Evolutionary conservation across 257 asterid species (phyloP).

Genomic region (Orobanche coerulescens): DNA sequence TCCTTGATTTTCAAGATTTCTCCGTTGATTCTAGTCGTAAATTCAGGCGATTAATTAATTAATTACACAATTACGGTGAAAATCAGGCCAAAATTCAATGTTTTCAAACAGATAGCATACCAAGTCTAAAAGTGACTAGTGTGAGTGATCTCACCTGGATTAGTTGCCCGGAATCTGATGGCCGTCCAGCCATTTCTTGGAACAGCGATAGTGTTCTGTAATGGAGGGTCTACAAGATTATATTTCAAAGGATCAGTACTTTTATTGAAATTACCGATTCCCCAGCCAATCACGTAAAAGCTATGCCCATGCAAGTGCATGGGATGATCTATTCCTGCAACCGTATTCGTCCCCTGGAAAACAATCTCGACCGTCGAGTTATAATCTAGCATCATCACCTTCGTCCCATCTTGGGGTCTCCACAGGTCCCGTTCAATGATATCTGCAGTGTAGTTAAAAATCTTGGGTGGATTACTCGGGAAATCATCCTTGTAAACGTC

Average conservation of each 20-base stretch:
- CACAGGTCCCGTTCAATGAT: slow-evolving; percentile 8
- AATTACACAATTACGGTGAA: not conserved
- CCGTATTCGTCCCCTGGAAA: slow-evolving; percentile 41
- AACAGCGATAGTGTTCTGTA: slow-evolving; percentile 30
- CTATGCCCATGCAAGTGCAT: slow-evolving; percentile 67
- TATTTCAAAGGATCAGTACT: slow-evolving; percentile 33
- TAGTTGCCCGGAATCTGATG: slow-evolving; percentile 29
- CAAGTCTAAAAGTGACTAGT: too few species aligned
- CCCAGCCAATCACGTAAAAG: slow-evolving; percentile 59
- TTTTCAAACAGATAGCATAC: not conserved
- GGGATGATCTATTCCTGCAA: slow-evolving; percentile 50
- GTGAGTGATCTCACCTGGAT: slow-evolving; percentile 28
- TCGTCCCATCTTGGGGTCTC: slow-evolving; percentile 20
- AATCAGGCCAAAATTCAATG: too few species aligned
- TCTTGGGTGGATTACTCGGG: slow-evolving; percentile 35
- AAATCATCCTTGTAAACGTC: slow-evolving; percentile 36
- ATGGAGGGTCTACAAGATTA: slow-evolving; percentile 37
- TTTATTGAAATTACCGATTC: slow-evolving; percentile 45
- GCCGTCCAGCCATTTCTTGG: slow-evolving; percentile 32
- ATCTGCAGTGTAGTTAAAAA: slow-evolving; percentile 35
- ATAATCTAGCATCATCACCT: slow-evolving; percentile 33
- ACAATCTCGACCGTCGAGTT: slow-evolving; percentile 47
- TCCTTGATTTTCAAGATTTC: too few species aligned
- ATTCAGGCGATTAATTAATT: too few species aligned
- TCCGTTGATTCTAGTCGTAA: too few species aligned